Base-by-base conservation (phyloP, 106 monocot genomes). In the Dendrobium chrysotoxum region DNA sequence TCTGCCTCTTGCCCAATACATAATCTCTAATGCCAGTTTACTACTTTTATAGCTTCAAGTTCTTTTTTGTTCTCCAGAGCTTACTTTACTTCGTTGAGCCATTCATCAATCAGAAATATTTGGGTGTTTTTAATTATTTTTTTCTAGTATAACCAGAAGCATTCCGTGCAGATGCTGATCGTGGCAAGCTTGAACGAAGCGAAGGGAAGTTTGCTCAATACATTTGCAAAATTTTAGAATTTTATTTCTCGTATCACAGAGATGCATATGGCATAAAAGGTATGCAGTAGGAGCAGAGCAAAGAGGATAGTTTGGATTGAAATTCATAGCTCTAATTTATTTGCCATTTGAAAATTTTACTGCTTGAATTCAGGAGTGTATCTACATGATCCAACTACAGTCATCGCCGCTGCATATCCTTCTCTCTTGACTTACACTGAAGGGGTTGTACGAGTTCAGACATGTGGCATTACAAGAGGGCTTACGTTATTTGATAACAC, bases 391-490 rank as follows among this genome's bases (percentile, higher is more conserved):
- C 99, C 99, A 42, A 90, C 95, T 65, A 85, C 93, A 75, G 58
- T 95, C 77, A 58, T 99, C 77, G 99, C 99, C 41, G 99, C 95
- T 44, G 84, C 91, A 18, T 85, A 99, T 86, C 95, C 99, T 83
- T 93, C 95, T 23, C 82, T 99, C 78, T 74, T 99, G 46, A 99
- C 99, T 78, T 95, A 93, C 65, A 91, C 83, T 7, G 95, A 93
- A 72, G 99, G 99, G 67, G 92, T 93, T 21, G 95, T 93, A 64
- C 83, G 99, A 46, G 99, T 99, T 79, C 95, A 99, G 83, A 99
- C 93, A 74, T 79, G 80, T 84, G 95, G 99, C 46, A 95, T 99
- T 76, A 95, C 84, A 70, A 91, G 88, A 78, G 95, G 99, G 1
- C 84, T 99, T 46, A 99, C 99, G 38, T 28, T 99, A 72, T 93